Base-by-base conservation (phyloP, 164 flowering plant species). In the Vitis rupestris region DNA sequence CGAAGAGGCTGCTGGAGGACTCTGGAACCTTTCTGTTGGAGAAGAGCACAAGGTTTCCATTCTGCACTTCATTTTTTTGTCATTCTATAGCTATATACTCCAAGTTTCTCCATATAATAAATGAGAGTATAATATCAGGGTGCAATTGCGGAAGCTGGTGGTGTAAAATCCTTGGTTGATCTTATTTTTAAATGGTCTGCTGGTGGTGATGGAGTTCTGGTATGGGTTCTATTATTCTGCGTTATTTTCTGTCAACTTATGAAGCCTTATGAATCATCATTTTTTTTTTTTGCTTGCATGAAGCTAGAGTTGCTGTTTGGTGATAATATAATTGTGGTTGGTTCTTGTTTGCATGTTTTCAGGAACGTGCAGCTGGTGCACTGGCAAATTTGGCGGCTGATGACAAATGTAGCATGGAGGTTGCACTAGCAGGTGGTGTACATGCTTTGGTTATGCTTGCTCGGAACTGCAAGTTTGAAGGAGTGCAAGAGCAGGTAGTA, bases 1-100 rank as follows among this genome's bases (percentile, higher is more conserved):
- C 15, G 99, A 96, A 83, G 98, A 96, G 90, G 99, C 99, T 77
- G 99, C 97, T 63, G 98, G 99, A 64, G 99, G 99, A 31, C 85
- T 96, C 50, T 93, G 99, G 98, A 96, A 96, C 80, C 94, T 96
- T 62, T 96, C 98, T 44, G 98, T 93, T 49, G 97, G 98, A 69
- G 99, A 96, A 84, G 99, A 96, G 80, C 98, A 96, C 79, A 93
- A 93, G 97, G 99, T 93, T 68, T 71, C 54, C 11, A 17, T 73
- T 31, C 14, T 27, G 9, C 29, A 23, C 9, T 59, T 50, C 29
- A 51, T 37, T 50, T 72, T 68, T 63, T 64, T 15, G 15, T 53
- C 49, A 54, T 44, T 3, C 4, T 9, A 29, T 61, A 37, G 1
- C 7, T 11, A 30, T 64, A 48, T 76, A 29, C 15, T 59, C 10